Base-by-base conservation (phyloP, 805 yeast species). In the Ogataea pilisensis region DNA sequence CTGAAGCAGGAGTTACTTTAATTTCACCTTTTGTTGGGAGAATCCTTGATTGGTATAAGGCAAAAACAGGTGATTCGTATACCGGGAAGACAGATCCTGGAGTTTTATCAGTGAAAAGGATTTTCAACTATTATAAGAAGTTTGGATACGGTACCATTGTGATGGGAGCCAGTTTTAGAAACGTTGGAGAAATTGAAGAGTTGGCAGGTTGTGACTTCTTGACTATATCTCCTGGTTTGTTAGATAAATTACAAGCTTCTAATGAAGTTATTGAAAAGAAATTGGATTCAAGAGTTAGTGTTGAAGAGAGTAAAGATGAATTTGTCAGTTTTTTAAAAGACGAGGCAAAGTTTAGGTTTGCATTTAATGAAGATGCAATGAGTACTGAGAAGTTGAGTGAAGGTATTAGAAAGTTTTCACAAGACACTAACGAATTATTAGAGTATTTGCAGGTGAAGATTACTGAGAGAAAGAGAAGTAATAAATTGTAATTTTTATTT, bases 91-190 rank as follows among this genome's bases (percentile, higher is more conserved):
- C 79, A 48, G 98, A 93, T 71, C 99, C 99, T 53, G 99, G 99
- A 79, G 98, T 93, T 47, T 37, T 72, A 37, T 87, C 96, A 33
- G 99, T 93, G 57, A 82, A 80, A 70, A 65, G 64, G 47, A 93
- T 93, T 68, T 93, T 68, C 85, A 83, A 90, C 83, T 93, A 93
- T 81, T 93, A 93, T 85, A 93, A 93, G 82, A 90, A 89, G 74
- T 87, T 69, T 69, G 91, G 83, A 55, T 93, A 93, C 81, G 77
- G 89, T 57, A 93, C 99, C 65, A 90, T 93, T 64, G 97, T 93
- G 63, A 93, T 93, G 99, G 99, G 98, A 69, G 99, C 99, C 43
- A 91, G 98, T 45, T 91, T 93, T 87, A 89, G 99, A 79, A 93
- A 88, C 76, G 68, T 73, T 46, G 96, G 87, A 53, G 98, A 91